Base-by-base conservation (phyloP, 768 basidiomycete species). In the Vararia minispora region DNA sequence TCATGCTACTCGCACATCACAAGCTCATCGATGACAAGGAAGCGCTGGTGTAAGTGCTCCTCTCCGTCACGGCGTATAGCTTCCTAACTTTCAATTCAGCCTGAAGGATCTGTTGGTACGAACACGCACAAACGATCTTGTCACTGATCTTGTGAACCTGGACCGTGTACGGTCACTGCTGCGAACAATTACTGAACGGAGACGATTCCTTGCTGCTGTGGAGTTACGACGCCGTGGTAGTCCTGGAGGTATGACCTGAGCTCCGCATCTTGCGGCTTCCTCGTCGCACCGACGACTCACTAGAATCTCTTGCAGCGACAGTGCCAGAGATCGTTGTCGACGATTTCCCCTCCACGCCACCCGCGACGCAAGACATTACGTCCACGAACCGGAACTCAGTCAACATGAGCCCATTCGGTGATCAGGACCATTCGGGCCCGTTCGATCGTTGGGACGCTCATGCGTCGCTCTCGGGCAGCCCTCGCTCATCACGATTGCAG, bases 11-110 rank as follows among this genome's bases (percentile, higher is more conserved):
- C 28, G 82, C 87, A 1, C 94, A 95, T 54, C 80, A 97, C 62
- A 91, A 87, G 57, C 62, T 98, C 36, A 89, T 97, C 45, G 72
- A 87, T 35, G 90, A 95, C 58, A 74, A 74, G 20, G 84, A 89
- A 22, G 92, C 92, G 11, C 62, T 98, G 18, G 72, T 78, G 92
- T 94, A 57, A 54, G 87, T 72, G 11, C 24, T 14, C 8, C 20
- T 28, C 16, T 25, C 8, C 25, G 4, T 17, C 14, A 8, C 21
- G 11, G 6, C 10, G 22, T 29, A 35, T 31, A 40, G n/a, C 45
- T 36, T 33, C 18, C 34, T 18, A 31, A 11, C 39, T 26, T 17
- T 37, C 8, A 31, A 41, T 52, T 29, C 46, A 95, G 91, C 24
- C 55, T 94, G 39, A 79, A 87, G 43, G 91, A 95, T 41, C 69